Percentiles rank a stretch among this genome's conserved stretches.
Conservation (phyloP, 208 protist species). For the Leishmania tarentolae region DNA sequence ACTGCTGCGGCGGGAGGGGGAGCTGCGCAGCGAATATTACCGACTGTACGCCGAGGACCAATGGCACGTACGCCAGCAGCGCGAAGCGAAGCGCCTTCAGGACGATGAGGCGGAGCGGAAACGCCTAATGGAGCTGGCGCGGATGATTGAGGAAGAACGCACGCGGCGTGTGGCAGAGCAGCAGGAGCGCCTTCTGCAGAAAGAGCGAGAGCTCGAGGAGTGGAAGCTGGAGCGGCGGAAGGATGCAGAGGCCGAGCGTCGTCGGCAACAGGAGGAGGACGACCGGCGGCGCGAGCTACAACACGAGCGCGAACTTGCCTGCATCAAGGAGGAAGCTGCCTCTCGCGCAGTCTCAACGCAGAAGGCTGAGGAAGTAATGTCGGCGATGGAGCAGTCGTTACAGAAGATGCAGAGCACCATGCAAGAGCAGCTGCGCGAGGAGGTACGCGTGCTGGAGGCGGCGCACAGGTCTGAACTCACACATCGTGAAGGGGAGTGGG, state of each 20-base stretch:
- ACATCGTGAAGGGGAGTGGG: constrained; percentile 53
- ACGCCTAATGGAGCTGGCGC: constrained; percentile 50
- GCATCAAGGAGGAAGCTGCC: constrained; percentile 64
- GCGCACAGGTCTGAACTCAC: constrained; percentile 32
- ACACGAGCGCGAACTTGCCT: constrained; percentile 73
- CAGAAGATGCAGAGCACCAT: constrained; percentile 38
- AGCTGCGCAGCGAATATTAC: constrained; percentile 68
- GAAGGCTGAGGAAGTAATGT: constrained; percentile 38
- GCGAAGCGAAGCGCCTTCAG: constrained; percentile 43
- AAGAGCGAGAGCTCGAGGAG: constrained; percentile 82
- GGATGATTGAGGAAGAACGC: constrained; percentile 62
- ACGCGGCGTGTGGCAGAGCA: constrained; percentile 62
- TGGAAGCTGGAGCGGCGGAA: constrained; percentile 75
- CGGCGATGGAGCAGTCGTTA: constrained; percentile 43
- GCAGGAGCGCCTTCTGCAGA: constrained; percentile 66
- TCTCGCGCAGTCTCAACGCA: constrained; percentile 29
- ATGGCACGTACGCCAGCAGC: constrained; percentile 38
- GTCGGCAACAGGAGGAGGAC: constrained; percentile 57
- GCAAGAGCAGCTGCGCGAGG: constrained; percentile 38
- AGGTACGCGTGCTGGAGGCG: constrained; percentile 40
- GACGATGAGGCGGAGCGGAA: constrained; percentile 62
- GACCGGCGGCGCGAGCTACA: constrained; percentile 70
- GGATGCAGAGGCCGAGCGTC: constrained; percentile 53
- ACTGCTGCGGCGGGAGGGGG: constrained; percentile 64
- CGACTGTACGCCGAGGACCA: constrained; percentile 56